These are phyloP conservation scores for Quercus suber DNA, from an alignment of 306 rosid genomes.

Conservation along the genomic window DNA sequence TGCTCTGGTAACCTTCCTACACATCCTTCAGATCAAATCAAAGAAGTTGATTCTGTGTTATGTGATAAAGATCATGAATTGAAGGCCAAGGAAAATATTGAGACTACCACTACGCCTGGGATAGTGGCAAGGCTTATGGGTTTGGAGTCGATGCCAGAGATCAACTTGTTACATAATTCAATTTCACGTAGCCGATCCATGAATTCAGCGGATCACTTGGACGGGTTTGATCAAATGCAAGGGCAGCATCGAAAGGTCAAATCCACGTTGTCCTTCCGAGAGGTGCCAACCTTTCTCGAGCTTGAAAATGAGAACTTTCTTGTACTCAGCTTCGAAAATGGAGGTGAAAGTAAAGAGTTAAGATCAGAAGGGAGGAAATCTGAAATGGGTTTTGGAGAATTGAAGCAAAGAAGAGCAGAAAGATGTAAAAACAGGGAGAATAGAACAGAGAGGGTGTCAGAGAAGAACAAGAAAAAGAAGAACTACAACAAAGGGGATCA, in stretches of 20 bases:
- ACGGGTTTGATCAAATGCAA: slow-evolving; percentile 29
- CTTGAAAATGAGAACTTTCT: slow-evolving; percentile 61
- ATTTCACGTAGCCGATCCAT: slow-evolving; percentile 55
- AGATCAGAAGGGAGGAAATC: slow-evolving; percentile 33
- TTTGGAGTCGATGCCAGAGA: slow-evolving; percentile 59
- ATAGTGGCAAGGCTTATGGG: slow-evolving; percentile 90
- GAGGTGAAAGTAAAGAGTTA: slow-evolving; percentile 17
- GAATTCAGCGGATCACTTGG: slow-evolving; percentile 52
- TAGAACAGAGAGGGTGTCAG: slow-evolving; percentile 28
- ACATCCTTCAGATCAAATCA: slow-evolving; percentile 57
- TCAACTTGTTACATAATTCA: slow-evolving; percentile 14
- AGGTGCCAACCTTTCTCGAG: slow-evolving; percentile 48
- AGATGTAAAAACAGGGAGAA: slow-evolving; percentile 29
- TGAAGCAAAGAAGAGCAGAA: slow-evolving; percentile 37
- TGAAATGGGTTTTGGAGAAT: slow-evolving; percentile 25
- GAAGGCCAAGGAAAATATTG: slow-evolving; percentile 15
- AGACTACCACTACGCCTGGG: slow-evolving; percentile 37
- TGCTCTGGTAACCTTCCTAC: slow-evolving; percentile 75
- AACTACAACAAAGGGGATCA: slow-evolving; percentile 5
- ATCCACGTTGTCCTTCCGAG: slow-evolving; percentile 62
- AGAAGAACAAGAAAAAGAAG: slow-evolving; percentile 15
- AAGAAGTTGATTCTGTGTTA: slow-evolving; percentile 27
- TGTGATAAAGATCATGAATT: slow-evolving; percentile 27
- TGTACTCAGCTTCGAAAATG: slow-evolving; percentile 58
- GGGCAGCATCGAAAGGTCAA: slow-evolving; percentile 36